Base-by-base conservation (phyloP, 2,329 filamentous ascomycete genomes). In the Aspergillus sclerotialis region DNA sequence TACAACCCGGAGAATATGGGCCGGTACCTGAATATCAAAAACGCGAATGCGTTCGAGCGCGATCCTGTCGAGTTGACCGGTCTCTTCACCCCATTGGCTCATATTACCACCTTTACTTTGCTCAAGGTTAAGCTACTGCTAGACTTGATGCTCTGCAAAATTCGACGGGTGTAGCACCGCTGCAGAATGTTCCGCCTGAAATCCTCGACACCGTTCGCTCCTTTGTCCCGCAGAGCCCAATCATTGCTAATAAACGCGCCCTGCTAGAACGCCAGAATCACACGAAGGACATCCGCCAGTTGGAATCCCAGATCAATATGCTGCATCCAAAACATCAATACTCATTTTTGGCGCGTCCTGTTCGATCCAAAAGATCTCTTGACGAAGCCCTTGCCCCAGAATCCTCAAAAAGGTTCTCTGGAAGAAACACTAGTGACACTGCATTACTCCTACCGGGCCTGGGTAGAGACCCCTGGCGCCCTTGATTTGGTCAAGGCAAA, bases 41-140 rank as follows among this genome's bases (percentile, higher is more conserved):
- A 51, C 7, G 65, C 60, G 7, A 57, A 73, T 43, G 52, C 52
- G 0, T 54, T 74, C 12, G 70, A 73, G 45, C 28, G 43, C 2
- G 30, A 37, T 12, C 43, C 52, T 7, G 24, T 28, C 16, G 23
- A 12, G 8, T 18, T 39, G n/a, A 47, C 16, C 9, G 7, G 9
- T 10, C 21, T 42, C 23, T 18, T n/a, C n/a, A n/a, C n/a, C n/a
- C n/a, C n/a, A n/a, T n/a, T n/a, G n/a, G n/a, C 58, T 6, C 45
- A 32, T 6, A 19, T 35, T 7, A 42, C 54, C 8, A 42, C 52
- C 2, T 10, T 61, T 12, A 50, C 45, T 4, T 40, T 67, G 27
- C 39, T 66, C 26, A 66, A 65, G 33, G 47, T 63, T 33, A 53
- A 52, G 32, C 39, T 65, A 1, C 39, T 61, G 6, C 39, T 61